phyloP scores from a whole-genome alignment of 352 stramenopile species.

The Pythium folliculosum region DNA sequence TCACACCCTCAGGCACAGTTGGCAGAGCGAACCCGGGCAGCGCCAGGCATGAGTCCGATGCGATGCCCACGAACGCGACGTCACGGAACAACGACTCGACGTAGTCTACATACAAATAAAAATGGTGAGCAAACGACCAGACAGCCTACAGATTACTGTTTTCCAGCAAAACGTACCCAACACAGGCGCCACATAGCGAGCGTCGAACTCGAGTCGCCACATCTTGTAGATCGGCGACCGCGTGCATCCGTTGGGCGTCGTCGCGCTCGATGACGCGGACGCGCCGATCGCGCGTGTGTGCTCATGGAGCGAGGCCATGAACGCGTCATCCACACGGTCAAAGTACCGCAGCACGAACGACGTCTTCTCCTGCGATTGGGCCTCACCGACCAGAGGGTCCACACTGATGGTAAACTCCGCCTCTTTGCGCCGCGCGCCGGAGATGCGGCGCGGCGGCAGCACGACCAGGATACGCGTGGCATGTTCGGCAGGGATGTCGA shows the following conservation, averaged over 20 bases:
- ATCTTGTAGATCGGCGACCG: conserved; percentile 32
- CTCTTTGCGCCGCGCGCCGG: conserved; percentile 58
- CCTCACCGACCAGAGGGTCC: neutral
- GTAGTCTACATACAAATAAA: conserved; percentile 10
- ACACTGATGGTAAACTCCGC: conserved; percentile 67
- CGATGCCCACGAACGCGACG: conserved; percentile 17
- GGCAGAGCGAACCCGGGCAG: conserved; percentile 22
- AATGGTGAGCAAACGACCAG: neutral
- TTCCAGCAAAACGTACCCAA: conserved; percentile 40
- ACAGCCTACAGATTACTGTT: no score
- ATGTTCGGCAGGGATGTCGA: conserved; percentile 71
- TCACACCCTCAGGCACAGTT: neutral
- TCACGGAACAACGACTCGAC: conserved; percentile 21
- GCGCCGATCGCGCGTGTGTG: conserved; percentile 12
- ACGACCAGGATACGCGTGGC: conserved; percentile 69
- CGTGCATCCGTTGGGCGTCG: neutral
- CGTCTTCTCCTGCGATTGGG: conserved; percentile 38
- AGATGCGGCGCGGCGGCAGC: conserved; percentile 55
- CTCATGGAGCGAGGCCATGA: conserved; percentile 16
- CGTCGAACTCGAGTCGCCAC: conserved; percentile 81
- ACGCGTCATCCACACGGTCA: conserved; percentile 44
- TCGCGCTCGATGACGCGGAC: neutral
- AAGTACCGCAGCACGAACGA: conserved; percentile 64
- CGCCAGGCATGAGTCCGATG: conserved; percentile 13
- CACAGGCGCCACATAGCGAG: conserved; percentile 54